Base-by-base conservation (phyloP, 2,329 filamentous ascomycete genomes). In the Penicillium sp. region DNA sequence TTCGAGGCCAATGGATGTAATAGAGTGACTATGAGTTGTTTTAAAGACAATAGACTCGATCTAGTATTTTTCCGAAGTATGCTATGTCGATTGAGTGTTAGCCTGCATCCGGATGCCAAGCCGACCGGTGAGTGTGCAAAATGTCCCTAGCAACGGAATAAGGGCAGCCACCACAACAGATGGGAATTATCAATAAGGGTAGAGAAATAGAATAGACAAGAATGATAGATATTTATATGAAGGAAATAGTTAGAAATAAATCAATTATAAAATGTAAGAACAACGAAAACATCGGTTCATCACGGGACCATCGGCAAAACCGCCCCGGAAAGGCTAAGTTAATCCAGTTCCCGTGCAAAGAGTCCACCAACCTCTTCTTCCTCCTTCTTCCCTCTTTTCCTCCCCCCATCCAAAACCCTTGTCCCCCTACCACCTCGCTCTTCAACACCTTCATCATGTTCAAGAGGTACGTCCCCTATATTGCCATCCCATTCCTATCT, bases 371-470 rank as follows among this genome's bases (percentile, higher is more conserved):
- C 56, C 61, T 59, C 60, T 60, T 59, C 61, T 63, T 62, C 60
- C 54, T 61, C 35, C 60, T 60, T 60, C 56, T 61, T 59, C 63
- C 64, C 54, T 57, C 54, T 62, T 58, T 60, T 58, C 53, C 50
- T 52, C 52, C 51, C 51, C 52, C 57, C 60, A 48, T 49, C 48
- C 51, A 51, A 44, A 54, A 47, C 54, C 50, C 55, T 45, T 50
- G 18, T 55, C 40, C 53, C 53, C 47, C 46, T 51, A 49, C 40
- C 56, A 55, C 54, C 61, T 67, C 66, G 61, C 68, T 68, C 68
- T 69, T 68, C 62, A 65, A 71, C 73, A 74, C 70, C 69, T 60
- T 64, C 68, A 78, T 65, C 70, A 81, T 81, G 78, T 76, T 80
- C 72, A 81, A 80, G 76, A 80, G 77, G 79, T 81, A 71, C 65